phyloP scores from a whole-genome alignment of 257 asterid species.

The Forsythia viridissima region DNA sequence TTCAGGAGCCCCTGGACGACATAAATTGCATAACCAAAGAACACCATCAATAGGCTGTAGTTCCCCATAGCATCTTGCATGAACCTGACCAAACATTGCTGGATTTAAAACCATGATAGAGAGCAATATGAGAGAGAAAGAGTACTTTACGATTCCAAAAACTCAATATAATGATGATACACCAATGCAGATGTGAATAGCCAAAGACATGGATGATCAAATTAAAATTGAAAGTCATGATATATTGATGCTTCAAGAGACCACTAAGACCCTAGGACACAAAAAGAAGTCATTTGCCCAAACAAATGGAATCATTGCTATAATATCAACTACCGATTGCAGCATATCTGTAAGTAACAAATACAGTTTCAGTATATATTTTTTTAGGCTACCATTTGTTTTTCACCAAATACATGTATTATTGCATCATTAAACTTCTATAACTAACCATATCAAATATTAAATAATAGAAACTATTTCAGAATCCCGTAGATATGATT shows the following conservation, averaged over 20 bases:
- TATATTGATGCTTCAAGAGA: background rate
- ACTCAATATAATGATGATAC: slow-evolving; percentile 8
- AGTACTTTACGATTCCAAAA: background rate
- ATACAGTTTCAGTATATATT: background rate
- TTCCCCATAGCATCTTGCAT: slow-evolving; percentile 98
- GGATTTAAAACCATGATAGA: slow-evolving; percentile 16
- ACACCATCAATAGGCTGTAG: slow-evolving; percentile 77
- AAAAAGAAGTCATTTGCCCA: background rate
- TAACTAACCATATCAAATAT: background rate
- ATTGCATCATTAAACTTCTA: background rate
- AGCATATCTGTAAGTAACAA: background rate
- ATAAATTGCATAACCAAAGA: slow-evolving; percentile 98
- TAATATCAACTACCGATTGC: background rate
- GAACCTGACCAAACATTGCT: slow-evolving; percentile 65
- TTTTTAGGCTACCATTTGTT: background rate
- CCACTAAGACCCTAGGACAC: background rate
- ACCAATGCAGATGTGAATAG: slow-evolving; percentile 26
- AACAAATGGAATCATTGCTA: background rate
- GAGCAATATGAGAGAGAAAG: background rate
- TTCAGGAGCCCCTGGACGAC: slow-evolving; percentile 96
- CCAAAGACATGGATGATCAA: slow-evolving; percentile 13
- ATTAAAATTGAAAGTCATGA: background rate
- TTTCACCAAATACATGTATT: background rate
- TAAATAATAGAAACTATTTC: slow-evolving; percentile 3
- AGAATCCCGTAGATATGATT: slow-evolving; percentile 14